Base-by-base conservation (phyloP, 176 grass and related monocot genomes). In the Hyparrhenia diplandra region DNA sequence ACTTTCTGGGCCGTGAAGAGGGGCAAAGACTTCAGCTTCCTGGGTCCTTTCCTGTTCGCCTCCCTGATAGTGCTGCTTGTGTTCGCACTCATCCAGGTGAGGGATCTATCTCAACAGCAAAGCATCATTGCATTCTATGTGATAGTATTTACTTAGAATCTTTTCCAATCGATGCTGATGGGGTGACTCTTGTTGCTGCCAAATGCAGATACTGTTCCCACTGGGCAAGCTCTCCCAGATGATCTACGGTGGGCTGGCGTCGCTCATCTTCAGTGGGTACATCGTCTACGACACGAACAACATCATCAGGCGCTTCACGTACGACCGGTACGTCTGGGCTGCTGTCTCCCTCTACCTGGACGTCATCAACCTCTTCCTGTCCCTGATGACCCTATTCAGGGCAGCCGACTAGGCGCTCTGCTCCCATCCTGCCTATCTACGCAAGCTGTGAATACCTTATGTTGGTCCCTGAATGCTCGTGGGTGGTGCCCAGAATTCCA, bases 231-330 rank as follows among this genome's bases (percentile, higher is more conserved):
- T 97, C 79, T 86, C 91, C 27, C 59, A 75, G 41, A 97, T 97
- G 94, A 94, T 97, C 74, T 97, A 94, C 5, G 94, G 94, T 2
- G 91, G 80, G 2, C 31, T 97, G 46, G 94, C 82, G 0, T 78
- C 94, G 5, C 70, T 97, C 47, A 79, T 97, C 69, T 97, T 97
- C 82, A 84, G 91, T 21, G 94, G 85, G 28, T 97, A 94, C 80
- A 82, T 97, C n/a, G 61, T 97, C 72, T 94, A 97, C 13, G 94
- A 97, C 85, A 97, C 94, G 0, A 80, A 97, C 85, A 97, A 97
- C 76, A 77, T 97, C 74, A 97, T 97, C 82, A 97, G 88, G 84
- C 89, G 91, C 29, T 93, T 77, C 82, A 82, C 87, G 0, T 97
- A 97, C 2, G 91, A 97, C 17, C 83, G 94, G 55, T 97, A 97